Percentiles rank a stretch among this genome's conserved stretches.
Evolutionary conservation across 768 basidiomycete species (phyloP).

Genomic region (Panellus pusillus): DNA sequence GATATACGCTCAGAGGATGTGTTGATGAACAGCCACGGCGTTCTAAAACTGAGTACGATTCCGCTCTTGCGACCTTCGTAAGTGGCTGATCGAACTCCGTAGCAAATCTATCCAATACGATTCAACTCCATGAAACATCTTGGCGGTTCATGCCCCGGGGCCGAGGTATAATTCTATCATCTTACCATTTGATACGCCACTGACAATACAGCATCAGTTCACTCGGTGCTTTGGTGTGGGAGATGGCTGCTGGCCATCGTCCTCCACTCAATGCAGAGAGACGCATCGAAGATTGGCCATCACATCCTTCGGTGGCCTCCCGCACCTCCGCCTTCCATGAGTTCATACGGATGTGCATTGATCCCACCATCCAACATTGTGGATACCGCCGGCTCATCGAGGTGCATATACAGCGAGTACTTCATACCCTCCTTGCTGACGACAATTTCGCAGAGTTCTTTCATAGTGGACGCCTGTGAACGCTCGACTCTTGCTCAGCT

Average conservation of each 20-base stretch:
- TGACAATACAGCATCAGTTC: conserved; percentile 39
- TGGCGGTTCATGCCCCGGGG: not conserved
- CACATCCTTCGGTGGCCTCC: conserved; percentile 37
- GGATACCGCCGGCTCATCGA: conserved; percentile 37
- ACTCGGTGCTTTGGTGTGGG: conserved; percentile 54
- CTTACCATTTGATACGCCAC: too few relatives aligned
- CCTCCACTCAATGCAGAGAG: conserved; percentile 40
- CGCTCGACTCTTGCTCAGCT: conserved; percentile 40
- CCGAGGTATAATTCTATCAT: too few relatives aligned
- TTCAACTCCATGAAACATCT: not conserved
- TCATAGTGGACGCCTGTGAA: conserved; percentile 44
- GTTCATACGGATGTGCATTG: conserved; percentile 45
- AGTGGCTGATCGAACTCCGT: too few relatives aligned
- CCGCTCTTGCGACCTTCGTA: not conserved
- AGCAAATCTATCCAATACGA: conserved; percentile 11
- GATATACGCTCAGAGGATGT: conserved; percentile 58
- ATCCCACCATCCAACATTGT: conserved; percentile 27
- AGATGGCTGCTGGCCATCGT: conserved; percentile 47
- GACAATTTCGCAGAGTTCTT: conserved; percentile 33
- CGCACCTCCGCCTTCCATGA: conserved; percentile 46
- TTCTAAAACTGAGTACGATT: conserved; percentile 51
- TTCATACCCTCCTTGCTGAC: not conserved
- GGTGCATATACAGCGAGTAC: not conserved
- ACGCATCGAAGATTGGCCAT: conserved; percentile 23
- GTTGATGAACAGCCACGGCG: conserved; percentile 44